A percentile compares a stretch with the other conserved stretches of the same genome.
Conservation (phyloP, 2,329 filamentous ascomycete species). For the Pseudogymnoascus sp. region DNA sequence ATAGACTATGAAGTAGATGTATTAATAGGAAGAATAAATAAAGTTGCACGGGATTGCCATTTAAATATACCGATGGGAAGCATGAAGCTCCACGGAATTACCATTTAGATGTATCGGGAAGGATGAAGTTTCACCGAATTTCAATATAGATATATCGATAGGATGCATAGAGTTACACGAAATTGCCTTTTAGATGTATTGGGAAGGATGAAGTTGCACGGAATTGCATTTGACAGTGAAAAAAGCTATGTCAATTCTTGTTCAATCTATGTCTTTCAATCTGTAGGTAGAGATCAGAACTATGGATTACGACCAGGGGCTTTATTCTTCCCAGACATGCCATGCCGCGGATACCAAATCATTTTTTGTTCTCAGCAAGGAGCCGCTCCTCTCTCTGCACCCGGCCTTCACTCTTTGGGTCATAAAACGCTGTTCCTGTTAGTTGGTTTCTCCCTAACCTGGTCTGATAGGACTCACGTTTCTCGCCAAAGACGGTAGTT, state of each 20-base stretch:
- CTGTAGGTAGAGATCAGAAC: background rate
- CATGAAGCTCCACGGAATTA: background rate
- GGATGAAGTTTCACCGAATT: background rate
- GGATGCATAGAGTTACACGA: background rate
- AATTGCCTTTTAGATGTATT: background rate
- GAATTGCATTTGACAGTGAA: background rate
- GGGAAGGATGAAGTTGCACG: too few species aligned
- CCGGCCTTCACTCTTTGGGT: conserved; percentile 21
- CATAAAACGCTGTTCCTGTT: conserved; percentile 18
- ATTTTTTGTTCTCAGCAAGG: background rate
- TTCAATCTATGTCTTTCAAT: background rate
- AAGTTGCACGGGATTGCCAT: background rate
- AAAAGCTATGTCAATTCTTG: background rate
- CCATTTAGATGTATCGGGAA: background rate
- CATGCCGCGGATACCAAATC: background rate
- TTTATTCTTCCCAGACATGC: background rate
- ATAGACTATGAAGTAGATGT: background rate
- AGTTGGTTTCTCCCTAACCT: background rate
- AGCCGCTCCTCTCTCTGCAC: conserved; percentile 17
- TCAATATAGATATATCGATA: background rate
- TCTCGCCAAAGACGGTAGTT: conserved; percentile 24
- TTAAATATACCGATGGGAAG: background rate
- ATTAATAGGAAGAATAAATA: background rate
- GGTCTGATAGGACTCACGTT: conserved; percentile 17
- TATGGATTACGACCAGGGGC: background rate